Base-by-base conservation (phyloP, 2,329 filamentous ascomycete genomes). In the Drechslerella dactyloides region DNA sequence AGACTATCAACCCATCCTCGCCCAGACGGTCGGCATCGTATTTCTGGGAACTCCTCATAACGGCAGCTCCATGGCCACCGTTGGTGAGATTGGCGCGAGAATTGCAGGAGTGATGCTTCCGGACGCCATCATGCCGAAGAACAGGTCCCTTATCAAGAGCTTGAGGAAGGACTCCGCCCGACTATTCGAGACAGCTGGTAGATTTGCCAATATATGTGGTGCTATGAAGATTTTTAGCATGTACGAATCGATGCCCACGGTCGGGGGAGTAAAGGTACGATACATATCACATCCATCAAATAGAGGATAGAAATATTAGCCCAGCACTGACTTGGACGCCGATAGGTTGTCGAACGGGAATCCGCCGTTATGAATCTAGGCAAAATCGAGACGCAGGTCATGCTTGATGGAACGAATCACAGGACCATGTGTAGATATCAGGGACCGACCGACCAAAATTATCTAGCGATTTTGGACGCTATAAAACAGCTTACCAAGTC, bases 211-310 rank as follows among this genome's bases (percentile, higher is more conserved):
- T 37, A 19, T 70, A 10, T 70, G 66, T 19, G 59, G 59, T 7
- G 59, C 61, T 44, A 70, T 70, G 60, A 70, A 56, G 42, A 70
- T 70, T 23, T 70, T 24, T 24, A 70, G 63, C 54, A 70, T 70
- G 66, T 70, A 70, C 19, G 66, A 70, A 30, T 64, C 66, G 30
- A 50, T 64, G 15, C 59, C 66, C 4, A 51, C 53, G 30, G 40
- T 59, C 23, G 52, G 54, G n/a, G 66, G 66, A 2, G 48, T 53
- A 11, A 70, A 64, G 66, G 66, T 70, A 64, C 11, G 59, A 33
- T 8, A 3, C 2, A 30, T 23, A 8, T 24, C 13, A 55, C 1
- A 15, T 30, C 17, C 13, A 40, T n/a, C 19, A 50, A n/a, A 2
- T n/a, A 11, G 5, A 7, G 35, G 50, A 15, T 7, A 44, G n/a